Base-by-base conservation (phyloP, 1,284 basidiomycete species). In the Pisolithus thermaeus region DNA sequence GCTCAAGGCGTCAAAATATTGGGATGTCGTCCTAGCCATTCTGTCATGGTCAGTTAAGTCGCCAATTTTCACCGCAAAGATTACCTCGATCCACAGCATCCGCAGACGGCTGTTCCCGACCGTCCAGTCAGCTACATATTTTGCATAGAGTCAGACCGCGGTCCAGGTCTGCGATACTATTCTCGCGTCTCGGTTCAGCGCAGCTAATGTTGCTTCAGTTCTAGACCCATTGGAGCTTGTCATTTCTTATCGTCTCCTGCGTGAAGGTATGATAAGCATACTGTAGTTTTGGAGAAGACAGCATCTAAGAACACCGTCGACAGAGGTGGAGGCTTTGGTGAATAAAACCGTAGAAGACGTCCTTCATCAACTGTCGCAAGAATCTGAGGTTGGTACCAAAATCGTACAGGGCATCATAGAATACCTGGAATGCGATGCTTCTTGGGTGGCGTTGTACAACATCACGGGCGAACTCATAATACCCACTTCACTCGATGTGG, bases 71-170 rank as follows among this genome's bases (percentile, higher is more conserved):
- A 28, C 28, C 11, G 14, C 39, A 18, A 36, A 8, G 22, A 46
- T n/a, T n/a, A 20, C 39, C 27, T 16, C 42, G 32, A 32, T 49
- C 35, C 35, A 58, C 49, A 42, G 18, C 49, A 49, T 8, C 12
- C 30, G 8, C 46, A 92, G 89, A 85, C 81, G 2, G 73, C 89
- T 30, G 82, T 83, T 3, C 87, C 87, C 1, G 68, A 72, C 5
- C 83, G 82, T 61, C 78, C 88, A 1, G 83, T 80, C 3, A 80
- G 80, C 56, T 90, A 87, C 61, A 59, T 92, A 30, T 92, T 91
- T 63, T 79, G 79, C 44, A 71, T 91, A 22, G 77, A 84, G 51
- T 84, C 82, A 7, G 63, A 63, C 23, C 63, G 75, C 52, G 81
- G 83, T 3, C 76, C 81, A 70, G 77, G 86, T 88, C 51, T 46